Evolutionary conservation across 2,329 filamentous ascomycete species (phyloP), one percentile per base, ranked within the genome.

Genomic region (Cladosporium sp.): DNA sequence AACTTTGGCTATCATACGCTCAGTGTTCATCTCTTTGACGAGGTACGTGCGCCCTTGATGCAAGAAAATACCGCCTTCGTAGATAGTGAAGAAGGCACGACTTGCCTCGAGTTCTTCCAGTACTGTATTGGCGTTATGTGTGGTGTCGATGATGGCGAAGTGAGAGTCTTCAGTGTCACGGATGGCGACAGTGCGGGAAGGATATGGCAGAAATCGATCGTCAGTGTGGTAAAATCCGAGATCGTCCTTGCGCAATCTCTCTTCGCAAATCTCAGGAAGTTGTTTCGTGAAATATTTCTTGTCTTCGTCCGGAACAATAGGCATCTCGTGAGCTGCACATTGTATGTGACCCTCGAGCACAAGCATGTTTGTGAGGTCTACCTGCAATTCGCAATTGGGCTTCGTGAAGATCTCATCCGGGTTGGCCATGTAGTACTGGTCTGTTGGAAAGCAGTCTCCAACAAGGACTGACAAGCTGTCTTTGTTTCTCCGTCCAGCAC

Each of bases 371-470:
- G 87, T 81, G n/a, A 99, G 77, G 69, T 99, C 94, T 4, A 97
- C 89, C 68, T 94, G 91, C 2, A 97, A 78, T 70, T 91, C 89
- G 63, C 87, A 89, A 63, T 97, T 96, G 0, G 92, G 91, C 66
- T 90, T 90, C 0, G 89, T 94, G 73, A 97, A 93, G 22, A 99
- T 87, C 71, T 96, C 91, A 61, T 94, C 88, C 0, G 94, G 94
- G 62, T 97, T 96, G 61, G 90, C 85, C 94, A 99, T 99, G 73
- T 95, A 99, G 70, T 95, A 86, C 70, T 99, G 94, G 70, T 99
- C 94, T 0, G 90, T 91, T 2, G 92, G 86, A 64, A 94, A 96
- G 62, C 86, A 86, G 68, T 97, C 92, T 2, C 92, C 94, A 0
- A 99, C 84, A 0, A 99, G 77, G 2, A 99, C 85, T 0, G 91